Percentiles rank a stretch among this genome's conserved stretches.
Conservation (phyloP, 495 filamentous ascomycete species). For the Daldinia decipiens region DNA sequence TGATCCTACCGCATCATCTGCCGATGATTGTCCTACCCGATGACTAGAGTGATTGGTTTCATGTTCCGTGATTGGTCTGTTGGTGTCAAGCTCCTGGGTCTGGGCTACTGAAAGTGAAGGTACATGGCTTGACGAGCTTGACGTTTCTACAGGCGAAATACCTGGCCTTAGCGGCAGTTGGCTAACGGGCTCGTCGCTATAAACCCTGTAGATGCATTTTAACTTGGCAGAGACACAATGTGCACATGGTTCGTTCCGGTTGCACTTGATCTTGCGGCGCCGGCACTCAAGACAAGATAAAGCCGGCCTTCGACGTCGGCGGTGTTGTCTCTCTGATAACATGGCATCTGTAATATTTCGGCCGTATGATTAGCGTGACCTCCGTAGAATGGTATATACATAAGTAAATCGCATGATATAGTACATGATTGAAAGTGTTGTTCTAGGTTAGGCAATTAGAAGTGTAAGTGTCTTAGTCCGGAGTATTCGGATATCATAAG, state of each 20-base stretch:
- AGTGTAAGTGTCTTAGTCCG: conserved; percentile 19
- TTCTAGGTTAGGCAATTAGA: background rate
- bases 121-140: conserved; percentile 3
- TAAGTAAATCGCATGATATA: background rate
- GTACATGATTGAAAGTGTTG: background rate
- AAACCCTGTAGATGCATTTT: conserved; percentile 40
- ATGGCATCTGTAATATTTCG: conserved; percentile 2
- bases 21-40: background rate
- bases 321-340: conserved; percentile 42
- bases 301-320: conserved; percentile 51
- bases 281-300: conserved; percentile 59
- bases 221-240: conserved; percentile 52
- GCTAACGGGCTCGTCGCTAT: conserved; percentile 16
- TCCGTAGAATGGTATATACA: background rate
- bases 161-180: background rate
- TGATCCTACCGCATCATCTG: background rate
- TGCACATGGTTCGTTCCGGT: conserved; percentile 56
- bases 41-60: background rate
- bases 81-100: background rate
- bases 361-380: background rate
- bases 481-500: conserved; percentile 3
- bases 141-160: background rate
- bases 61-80: conserved; percentile 10
- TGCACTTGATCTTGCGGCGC: conserved; percentile 64
- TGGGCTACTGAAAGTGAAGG: conserved; percentile 16